A percentile compares a stretch with the other conserved stretches of the same genome.
Evolutionary conservation across 2,329 filamentous ascomycete species (phyloP).

Genomic region (Tolypocladium cylindrosporum): DNA sequence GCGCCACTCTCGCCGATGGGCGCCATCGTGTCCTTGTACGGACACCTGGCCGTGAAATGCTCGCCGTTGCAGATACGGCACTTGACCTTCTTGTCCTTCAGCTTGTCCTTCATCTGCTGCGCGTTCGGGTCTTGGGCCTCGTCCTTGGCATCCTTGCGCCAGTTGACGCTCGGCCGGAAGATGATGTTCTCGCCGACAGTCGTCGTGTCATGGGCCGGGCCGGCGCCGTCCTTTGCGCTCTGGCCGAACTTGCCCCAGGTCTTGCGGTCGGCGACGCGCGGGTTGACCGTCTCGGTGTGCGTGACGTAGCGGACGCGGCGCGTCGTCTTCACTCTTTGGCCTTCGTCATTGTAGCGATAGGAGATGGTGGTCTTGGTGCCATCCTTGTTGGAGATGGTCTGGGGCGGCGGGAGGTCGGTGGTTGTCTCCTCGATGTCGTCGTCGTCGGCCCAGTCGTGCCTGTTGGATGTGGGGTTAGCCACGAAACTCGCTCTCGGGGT

Average conservation of each 20-base stretch:
- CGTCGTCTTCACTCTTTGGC: conserved; percentile 94
- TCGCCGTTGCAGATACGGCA: conserved; percentile 98
- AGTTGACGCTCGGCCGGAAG: conserved; percentile 88
- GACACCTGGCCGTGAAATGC: conserved; percentile 98
- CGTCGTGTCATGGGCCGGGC: conserved; percentile 82
- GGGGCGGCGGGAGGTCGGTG: conserved; percentile 66
- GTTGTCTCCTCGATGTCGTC: conserved; percentile 72
- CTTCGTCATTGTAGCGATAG: conserved; percentile 82
- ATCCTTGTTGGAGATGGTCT: conserved; percentile 94
- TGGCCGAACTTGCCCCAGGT: conserved; percentile 87
- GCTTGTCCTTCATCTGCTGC: conserved; percentile 65
- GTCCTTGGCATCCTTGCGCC: conserved; percentile 81
- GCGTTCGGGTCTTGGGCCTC: conserved; percentile 66
- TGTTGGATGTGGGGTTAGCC: conserved; percentile 31
- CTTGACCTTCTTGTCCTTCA: conserved; percentile 99
- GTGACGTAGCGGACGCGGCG: conserved; percentile 89
- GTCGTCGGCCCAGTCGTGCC: conserved; percentile 89
- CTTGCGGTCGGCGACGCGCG: conserved; percentile 89
- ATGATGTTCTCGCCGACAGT: conserved; percentile 96
- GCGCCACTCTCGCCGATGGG: conserved; percentile 56
- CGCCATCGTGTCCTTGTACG: conserved; percentile 99
- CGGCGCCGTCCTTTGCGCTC: conserved; percentile 73
- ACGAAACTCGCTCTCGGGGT: conserved; percentile 3
- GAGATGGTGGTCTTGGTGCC: conserved; percentile 93
- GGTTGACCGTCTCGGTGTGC: conserved; percentile 90